A percentile compares a stretch with the other conserved stretches of the same genome.
Conservation (phyloP, 768 basidiomycete genomes). For the Naematelia encephala region DNA sequence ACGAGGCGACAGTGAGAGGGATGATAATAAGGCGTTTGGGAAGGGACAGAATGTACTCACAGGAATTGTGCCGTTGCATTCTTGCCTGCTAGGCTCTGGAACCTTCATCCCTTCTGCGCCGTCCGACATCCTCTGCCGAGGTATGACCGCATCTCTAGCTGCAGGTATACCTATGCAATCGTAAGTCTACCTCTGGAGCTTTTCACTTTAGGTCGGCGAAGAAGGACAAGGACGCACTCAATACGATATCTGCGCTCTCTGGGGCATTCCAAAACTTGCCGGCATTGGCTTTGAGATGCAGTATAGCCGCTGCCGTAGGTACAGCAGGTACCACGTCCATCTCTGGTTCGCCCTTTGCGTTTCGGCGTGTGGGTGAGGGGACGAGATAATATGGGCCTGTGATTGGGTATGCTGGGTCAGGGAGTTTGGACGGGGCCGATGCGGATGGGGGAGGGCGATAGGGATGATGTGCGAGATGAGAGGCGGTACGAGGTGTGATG, state of each 20-base stretch:
- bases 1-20: no score
- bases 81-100: background rate
- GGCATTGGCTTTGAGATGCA: constrained; percentile 32
- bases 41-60: background rate
- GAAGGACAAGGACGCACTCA: constrained; percentile 28
- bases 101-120: background rate
- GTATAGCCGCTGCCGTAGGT: constrained; percentile 5
- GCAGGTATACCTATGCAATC: constrained; percentile 19
- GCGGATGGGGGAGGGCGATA: background rate
- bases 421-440: background rate
- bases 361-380: background rate
- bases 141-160: background rate
- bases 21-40: no score
- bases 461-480: background rate
- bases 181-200: background rate
- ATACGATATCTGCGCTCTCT: constrained; percentile 26
- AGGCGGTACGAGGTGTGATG: no score
- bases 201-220: background rate
- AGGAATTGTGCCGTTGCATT: background rate
- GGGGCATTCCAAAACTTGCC: constrained; percentile 34
- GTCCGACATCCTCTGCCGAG: background rate
- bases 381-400: background rate
- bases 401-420: background rate
- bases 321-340: background rate
- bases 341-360: background rate